Evolutionary conservation across 345 rosid genomes (phyloP), one percentile per base, ranked within the genome.

Genomic region (Lagerstroemia speciosa): DNA sequence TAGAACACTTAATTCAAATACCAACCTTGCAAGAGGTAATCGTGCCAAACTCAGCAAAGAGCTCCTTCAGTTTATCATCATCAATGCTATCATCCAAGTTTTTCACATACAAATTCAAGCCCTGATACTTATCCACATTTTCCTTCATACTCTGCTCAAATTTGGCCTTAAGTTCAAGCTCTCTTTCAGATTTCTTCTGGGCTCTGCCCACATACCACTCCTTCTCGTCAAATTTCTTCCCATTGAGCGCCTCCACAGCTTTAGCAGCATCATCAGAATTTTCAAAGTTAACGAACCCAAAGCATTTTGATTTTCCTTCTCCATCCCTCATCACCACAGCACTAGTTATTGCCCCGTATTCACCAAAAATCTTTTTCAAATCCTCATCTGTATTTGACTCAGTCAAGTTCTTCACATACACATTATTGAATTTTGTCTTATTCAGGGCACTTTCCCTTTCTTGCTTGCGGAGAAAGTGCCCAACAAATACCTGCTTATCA

Each of bases 171-270:
- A 89, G 75, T 71, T 91, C 97, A 0, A 46, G 66, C 78, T 91
- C 97, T 77, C 97, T 91, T 74, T 93, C 97, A 16, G 46, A 41
- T 41, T 41, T 41, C 10, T 41, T 41, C 46, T 41, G 46, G 46
- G 98, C 98, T 83, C 83, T 91, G 37, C 99, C 99, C 65, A 89
- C 99, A 79, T 81, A 93, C 96, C 90, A 89, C 81, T 91, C 98
- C 77, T 89, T 41, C 46, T 41, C 97, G 8, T 93, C 97, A 72
- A 83, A 37, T 67, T 80, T 91, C 74, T 79, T 89, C 32, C 98
- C 94, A 73, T 93, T 91, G 34, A 93, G 81, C 65, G 91, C 86
- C 48, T 89, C 96, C 66, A 85, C 97, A 77, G 98, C 92, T 74
- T 45, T 80, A 64, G 91, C 92, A 67, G 97, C 97, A 62, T 83